phyloP scores from a whole-genome alignment of 345 rosid species.

The Aegle marmelos region DNA sequence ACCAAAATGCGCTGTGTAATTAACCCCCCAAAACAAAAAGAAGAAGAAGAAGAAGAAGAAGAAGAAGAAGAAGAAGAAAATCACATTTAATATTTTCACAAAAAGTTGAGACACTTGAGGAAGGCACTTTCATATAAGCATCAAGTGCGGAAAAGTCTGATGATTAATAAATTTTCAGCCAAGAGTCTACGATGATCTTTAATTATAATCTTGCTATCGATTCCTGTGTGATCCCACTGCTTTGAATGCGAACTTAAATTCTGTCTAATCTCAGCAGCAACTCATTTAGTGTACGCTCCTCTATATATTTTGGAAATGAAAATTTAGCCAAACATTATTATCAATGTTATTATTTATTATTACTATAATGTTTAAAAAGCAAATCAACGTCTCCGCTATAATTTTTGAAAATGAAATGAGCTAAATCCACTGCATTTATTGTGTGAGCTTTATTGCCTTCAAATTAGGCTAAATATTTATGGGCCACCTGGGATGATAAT shows the following conservation, averaged over 20 bases:
- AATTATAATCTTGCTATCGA: not conserved
- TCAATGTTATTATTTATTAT: too few species aligned
- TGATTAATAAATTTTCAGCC: not conserved
- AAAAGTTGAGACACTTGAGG: not conserved
- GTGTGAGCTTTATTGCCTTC: conserved; percentile 28
- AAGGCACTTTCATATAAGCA: not conserved
- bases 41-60: too few species aligned
- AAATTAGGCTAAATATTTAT: conserved; percentile 26
- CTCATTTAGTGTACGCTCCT: not conserved
- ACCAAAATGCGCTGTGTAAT: too few species aligned
- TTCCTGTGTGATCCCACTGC: conserved; percentile 30
- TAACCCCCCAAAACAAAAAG: too few species aligned
- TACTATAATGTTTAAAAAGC: not conserved
- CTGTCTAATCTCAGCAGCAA: conserved; percentile 4
- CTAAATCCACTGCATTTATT: conserved; percentile 26
- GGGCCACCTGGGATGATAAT: conserved; percentile 8
- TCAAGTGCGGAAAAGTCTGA: not conserved
- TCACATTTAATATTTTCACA: not conserved
- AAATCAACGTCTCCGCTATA: conserved; percentile 22
- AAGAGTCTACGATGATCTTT: not conserved
- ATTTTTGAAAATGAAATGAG: conserved; percentile 7
- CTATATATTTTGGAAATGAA: conserved; percentile 3
- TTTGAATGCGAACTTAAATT: conserved; percentile 25
- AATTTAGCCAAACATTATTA: not conserved
- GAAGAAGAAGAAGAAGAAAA: too few species aligned